Percentiles rank a stretch among this genome's conserved stretches.
phyloP scores from a whole-genome alignment of 805 yeast genomes.

The Suhomyces sp. region DNA sequence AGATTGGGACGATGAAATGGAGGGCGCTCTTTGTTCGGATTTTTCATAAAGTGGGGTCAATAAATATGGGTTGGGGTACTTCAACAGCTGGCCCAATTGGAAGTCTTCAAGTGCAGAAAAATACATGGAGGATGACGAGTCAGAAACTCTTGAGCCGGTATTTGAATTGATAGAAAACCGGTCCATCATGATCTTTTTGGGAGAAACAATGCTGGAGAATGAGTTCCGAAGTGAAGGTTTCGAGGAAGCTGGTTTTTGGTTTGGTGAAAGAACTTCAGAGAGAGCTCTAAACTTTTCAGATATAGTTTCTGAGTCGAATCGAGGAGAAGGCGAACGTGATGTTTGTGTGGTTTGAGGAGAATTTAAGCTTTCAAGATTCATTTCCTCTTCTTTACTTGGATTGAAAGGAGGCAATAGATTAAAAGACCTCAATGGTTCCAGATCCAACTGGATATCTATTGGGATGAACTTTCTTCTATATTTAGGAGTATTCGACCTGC shows the following conservation, averaged over 20 bases:
- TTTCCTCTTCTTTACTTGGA: neutral
- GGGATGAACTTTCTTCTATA: conserved; percentile 9
- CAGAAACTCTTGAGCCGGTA: neutral
- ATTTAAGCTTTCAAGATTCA: neutral
- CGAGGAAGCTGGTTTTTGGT: neutral
- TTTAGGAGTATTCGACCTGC: neutral
- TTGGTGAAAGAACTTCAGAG: neutral
- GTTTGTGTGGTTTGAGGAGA: neutral
- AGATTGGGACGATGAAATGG: conserved; percentile 16
- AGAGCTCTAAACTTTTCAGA: neutral
- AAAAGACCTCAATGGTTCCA: neutral
- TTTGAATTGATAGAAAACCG: neutral
- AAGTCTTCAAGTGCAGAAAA: conserved; percentile 1
- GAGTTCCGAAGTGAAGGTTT: neutral
- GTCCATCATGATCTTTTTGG: neutral
- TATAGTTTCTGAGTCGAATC: neutral
- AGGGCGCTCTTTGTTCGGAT: conserved; percentile 1
- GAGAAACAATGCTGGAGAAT: neutral
- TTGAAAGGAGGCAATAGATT: conserved; percentile 5
- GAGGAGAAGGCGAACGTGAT: neutral
- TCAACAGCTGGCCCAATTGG: neutral
- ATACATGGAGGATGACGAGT: neutral
- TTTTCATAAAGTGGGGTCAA: neutral
- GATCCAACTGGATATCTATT: conserved; percentile 5
- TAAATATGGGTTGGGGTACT: neutral